Evolutionary conservation across 1,139 yeast genomes (phyloP), one percentile per base, ranked within the genome.

Genomic region (Candida buenavistaensis): DNA sequence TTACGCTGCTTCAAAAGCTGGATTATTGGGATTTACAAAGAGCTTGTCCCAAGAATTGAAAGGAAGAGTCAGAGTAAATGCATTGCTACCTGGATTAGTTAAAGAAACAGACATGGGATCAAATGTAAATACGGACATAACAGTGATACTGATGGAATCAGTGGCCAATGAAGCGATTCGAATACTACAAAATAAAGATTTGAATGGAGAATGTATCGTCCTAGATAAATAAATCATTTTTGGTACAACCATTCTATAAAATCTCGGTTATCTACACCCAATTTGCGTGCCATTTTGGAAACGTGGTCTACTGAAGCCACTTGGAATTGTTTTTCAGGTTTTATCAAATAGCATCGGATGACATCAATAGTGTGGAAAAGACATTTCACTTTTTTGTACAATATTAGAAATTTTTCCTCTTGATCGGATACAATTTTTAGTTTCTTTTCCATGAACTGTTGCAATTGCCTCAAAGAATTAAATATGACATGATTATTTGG

Each of bases 1-100:
- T 0, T 92, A 92, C 54, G 69, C 88, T 1, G 92, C 95, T 0
- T 69, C 88, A 33, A 92, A 92, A 54, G 84, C 89, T 0, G 97
- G 95, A 0, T 47, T 85, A 10, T 52, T 75, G 30, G 87, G 85
- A 4, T 83, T 88, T 48, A 76, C 95, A 0, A 59, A 64, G 29
- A 64, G 83, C 0, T 55, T 88, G 29, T 81, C 92, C 0, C 51
- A 57, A 3, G 98, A 92, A 48, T 57, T 84, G 38, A 72, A 71
- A 8, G 74, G 68, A 2, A 64, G 53, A 43, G 58, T 69, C 3
- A 47, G 87, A 25, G 82, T 84, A 26, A 82, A 83, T 49, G 68
- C 84, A 1, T 56, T 90, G 1, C 57, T 82, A 7, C 96, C 96
- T 0, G 95, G 95, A 0, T 64, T 87, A 15, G 78, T 88, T 1